Conservation (phyloP, 2,329 filamentous ascomycete species). For the Bretziella fagacearum region DNA sequence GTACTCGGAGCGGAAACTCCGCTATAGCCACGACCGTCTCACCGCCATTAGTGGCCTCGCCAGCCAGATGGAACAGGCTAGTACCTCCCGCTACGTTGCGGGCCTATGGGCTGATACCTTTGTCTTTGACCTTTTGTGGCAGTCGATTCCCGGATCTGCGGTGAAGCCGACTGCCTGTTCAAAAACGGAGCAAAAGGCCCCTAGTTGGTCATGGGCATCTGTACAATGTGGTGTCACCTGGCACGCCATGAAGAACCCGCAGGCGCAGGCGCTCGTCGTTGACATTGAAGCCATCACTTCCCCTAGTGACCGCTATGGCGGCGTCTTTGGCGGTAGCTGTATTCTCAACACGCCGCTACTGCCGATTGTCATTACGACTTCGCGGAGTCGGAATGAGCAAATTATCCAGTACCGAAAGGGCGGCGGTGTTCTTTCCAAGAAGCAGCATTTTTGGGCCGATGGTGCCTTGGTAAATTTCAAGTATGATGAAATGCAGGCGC, state of each 20-base stretch:
- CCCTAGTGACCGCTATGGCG: constrained; percentile 8
- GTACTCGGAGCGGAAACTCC: constrained; percentile 18
- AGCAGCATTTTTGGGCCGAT: constrained; percentile 14
- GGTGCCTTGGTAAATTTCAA: constrained; percentile 13
- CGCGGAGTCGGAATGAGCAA: constrained; percentile 9
- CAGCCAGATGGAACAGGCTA: constrained; percentile 16
- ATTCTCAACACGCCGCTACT: constrained; percentile 13
- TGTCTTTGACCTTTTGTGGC: constrained; percentile 14
- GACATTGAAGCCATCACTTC: constrained; percentile 12
- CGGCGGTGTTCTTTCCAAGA: constrained; percentile 12
- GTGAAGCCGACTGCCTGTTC: constrained; percentile 9
- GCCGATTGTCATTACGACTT: constrained; percentile 13
- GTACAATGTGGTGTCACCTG: constrained; percentile 13
- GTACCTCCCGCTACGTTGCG: constrained; percentile 18
- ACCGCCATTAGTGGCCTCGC: constrained; percentile 21
- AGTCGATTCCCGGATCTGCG: constrained; percentile 12
- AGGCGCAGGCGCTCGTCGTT: constrained; percentile 12
- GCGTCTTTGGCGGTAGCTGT: constrained; percentile 12
- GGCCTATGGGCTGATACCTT: constrained; percentile 19
- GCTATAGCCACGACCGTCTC: constrained; percentile 18
- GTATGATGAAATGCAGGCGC: constrained; percentile 12
- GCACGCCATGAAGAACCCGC: constrained; percentile 15
- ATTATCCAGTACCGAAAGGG: constrained; percentile 13
- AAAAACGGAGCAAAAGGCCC: constrained; percentile 10
- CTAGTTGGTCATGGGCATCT: constrained; percentile 14